phyloP scores from a whole-genome alignment of 1,139 yeast genomes.

The Lodderomyces elongisporus region DNA sequence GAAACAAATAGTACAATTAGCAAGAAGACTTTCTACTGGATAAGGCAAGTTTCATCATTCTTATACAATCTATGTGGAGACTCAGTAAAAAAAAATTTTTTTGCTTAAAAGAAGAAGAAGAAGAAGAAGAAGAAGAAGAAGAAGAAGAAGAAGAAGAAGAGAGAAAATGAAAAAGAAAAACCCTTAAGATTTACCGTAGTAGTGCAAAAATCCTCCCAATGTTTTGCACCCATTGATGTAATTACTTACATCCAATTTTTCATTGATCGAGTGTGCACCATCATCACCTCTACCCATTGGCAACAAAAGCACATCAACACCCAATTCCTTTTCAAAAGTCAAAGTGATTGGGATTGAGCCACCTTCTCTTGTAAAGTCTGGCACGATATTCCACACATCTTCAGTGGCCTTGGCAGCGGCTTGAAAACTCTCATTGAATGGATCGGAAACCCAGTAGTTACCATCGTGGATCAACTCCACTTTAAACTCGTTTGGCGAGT shows the following conservation, averaged over 20 bases:
- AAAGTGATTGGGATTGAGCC: constrained; percentile 96
- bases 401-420: constrained; percentile 95
- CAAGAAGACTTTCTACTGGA: too few relatives aligned
- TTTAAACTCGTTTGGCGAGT: constrained; percentile 68
- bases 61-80: too few relatives aligned
- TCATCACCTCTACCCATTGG: constrained; percentile 99
- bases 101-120: too few relatives aligned
- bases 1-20: too few relatives aligned
- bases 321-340: constrained; percentile 81
- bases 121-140: too few relatives aligned
- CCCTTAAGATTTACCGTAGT: constrained; percentile 47
- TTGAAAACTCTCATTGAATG: constrained; percentile 84
- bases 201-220: constrained; percentile 89
- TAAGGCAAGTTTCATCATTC: too few relatives aligned
- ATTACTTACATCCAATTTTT: constrained; percentile 83
- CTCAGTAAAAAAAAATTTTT: too few relatives aligned
- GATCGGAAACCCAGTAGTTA: constrained; percentile 93
- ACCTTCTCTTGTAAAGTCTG: constrained; percentile 97
- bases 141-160: too few relatives aligned
- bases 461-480: constrained; percentile 90
- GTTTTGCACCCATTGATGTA: constrained; percentile 93
- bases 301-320: constrained; percentile 77
- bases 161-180: background rate
- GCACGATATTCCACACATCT: constrained; percentile 90
- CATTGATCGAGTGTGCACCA: constrained; percentile 98